Percentiles rank a stretch among this genome's conserved stretches.
Evolutionary conservation across 2,329 filamentous ascomycete genomes (phyloP).

Genomic region (Magnaporthiopsis rhizophila): DNA sequence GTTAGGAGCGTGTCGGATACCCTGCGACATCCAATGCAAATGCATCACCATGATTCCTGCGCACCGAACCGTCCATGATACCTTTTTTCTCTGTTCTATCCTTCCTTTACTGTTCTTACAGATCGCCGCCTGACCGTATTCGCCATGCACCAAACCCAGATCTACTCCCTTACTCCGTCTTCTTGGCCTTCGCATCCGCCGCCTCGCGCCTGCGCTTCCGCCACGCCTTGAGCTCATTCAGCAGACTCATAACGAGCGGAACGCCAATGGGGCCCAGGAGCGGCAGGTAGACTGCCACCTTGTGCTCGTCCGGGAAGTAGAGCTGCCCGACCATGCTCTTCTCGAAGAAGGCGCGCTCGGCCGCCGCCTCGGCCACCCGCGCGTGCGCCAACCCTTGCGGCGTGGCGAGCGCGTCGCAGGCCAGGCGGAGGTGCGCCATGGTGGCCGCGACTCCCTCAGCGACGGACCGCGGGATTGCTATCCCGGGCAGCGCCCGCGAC

Average conservation of each 20-base stretch:
- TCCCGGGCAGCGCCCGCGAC: conserved; percentile 74
- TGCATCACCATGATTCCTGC: background rate
- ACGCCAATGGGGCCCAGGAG: conserved; percentile 86
- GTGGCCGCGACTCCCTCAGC: conserved; percentile 77
- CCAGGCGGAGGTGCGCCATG: conserved; percentile 66
- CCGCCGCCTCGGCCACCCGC: conserved; percentile 76
- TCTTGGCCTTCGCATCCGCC: conserved; percentile 26
- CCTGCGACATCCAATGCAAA: background rate
- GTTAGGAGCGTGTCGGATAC: background rate
- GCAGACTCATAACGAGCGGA: conserved; percentile 71
- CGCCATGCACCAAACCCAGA: background rate
- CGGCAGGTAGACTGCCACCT: conserved; percentile 91
- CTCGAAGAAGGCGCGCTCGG: conserved; percentile 93
- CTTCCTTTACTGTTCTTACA: background rate
- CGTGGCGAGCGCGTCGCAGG: conserved; percentile 63
- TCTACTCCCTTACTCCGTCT: conserved; percentile 19
- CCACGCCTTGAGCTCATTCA: conserved; percentile 72
- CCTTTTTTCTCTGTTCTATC: background rate
- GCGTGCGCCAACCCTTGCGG: conserved; percentile 69
- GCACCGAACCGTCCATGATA: background rate
- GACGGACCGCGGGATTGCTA: conserved; percentile 82
- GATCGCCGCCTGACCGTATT: background rate
- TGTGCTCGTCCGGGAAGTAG: conserved; percentile 98
- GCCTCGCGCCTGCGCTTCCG: conserved; percentile 37
- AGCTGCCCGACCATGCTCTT: conserved; percentile 98